phyloP scores from a whole-genome alignment of 2,329 filamentous ascomycete genomes.

The Cylindrodendrum hubeiense region DNA sequence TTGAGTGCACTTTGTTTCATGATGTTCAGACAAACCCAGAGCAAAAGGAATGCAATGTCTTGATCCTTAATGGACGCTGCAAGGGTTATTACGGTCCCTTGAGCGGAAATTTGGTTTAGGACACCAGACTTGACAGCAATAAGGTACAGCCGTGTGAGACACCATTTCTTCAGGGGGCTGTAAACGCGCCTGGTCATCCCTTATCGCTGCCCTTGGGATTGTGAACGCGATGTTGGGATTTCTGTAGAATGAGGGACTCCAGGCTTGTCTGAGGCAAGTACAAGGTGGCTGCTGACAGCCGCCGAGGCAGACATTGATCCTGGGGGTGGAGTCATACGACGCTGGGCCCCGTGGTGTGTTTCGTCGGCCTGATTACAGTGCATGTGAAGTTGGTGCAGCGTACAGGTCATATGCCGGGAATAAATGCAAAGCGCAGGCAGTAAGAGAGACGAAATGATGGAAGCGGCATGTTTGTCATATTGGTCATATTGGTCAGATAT shows the following conservation, averaged over 20 bases:
- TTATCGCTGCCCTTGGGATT: background rate
- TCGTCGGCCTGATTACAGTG: background rate
- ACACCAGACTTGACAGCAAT: background rate
- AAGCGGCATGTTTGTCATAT: too few relatives aligned
- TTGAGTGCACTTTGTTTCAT: background rate
- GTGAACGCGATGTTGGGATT: background rate
- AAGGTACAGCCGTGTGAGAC: background rate
- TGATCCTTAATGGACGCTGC: constrained; percentile 5
- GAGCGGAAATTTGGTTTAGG: background rate
- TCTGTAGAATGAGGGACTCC: background rate
- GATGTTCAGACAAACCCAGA: background rate
- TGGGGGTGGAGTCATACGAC: constrained; percentile 20
- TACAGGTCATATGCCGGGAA: constrained; percentile 9
- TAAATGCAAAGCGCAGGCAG: background rate
- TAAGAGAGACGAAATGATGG: background rate
- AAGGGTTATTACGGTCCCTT: background rate
- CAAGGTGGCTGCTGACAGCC: background rate
- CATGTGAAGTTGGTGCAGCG: constrained; percentile 21
- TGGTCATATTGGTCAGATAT: background rate
- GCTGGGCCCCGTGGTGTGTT: constrained; percentile 32
- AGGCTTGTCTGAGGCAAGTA: background rate
- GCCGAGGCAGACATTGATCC: background rate
- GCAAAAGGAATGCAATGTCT: constrained; percentile 2
- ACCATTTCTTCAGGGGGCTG: background rate
- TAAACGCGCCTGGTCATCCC: background rate